Percentiles rank a stretch among this genome's conserved stretches.
Conservation (phyloP, 2,329 filamentous ascomycete species). For the Chaetomium olivaceum region DNA sequence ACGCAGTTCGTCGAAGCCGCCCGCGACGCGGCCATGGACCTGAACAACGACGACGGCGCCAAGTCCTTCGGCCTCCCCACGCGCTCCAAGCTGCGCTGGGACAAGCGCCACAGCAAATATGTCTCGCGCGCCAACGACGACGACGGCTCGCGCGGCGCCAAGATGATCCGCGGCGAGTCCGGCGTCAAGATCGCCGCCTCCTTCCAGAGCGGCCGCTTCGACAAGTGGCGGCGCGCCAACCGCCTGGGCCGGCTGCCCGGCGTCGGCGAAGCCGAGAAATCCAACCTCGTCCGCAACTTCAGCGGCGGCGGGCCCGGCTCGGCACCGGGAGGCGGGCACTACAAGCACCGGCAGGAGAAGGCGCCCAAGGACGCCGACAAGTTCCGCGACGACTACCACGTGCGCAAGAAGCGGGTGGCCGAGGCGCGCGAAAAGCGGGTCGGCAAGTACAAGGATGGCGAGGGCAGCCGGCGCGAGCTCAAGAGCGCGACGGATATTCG, state of each 20-base stretch:
- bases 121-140: constrained; percentile 90
- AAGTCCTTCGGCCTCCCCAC: constrained; percentile 77
- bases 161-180: constrained; percentile 82
- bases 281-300: constrained; percentile 38
- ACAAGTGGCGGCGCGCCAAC: constrained; percentile 86
- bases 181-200: constrained; percentile 94
- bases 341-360: constrained; percentile 82
- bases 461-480: constrained; percentile 74
- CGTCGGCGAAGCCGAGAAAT: constrained; percentile 76
- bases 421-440: constrained; percentile 84
- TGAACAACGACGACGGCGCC: constrained; percentile 81
- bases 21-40: constrained; percentile 86
- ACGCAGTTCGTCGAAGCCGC: constrained; percentile 85
- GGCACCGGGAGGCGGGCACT: constrained; percentile 51
- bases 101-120: constrained; percentile 95
- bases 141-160: constrained; percentile 73
- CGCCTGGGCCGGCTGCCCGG: constrained; percentile 75
- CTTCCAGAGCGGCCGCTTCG: constrained; percentile 92
- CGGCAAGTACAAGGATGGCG: constrained; percentile 71
- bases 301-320: constrained; percentile 3
- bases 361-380: constrained; percentile 94
- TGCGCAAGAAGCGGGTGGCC: constrained; percentile 83
- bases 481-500: constrained; percentile 81
- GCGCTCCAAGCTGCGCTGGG: constrained; percentile 83
- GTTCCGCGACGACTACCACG: constrained; percentile 85